Percentiles rank a stretch among this genome's conserved stretches.
Evolutionary conservation across 768 basidiomycete genomes (phyloP).

Genomic region (Lactifluus subvellereus): DNA sequence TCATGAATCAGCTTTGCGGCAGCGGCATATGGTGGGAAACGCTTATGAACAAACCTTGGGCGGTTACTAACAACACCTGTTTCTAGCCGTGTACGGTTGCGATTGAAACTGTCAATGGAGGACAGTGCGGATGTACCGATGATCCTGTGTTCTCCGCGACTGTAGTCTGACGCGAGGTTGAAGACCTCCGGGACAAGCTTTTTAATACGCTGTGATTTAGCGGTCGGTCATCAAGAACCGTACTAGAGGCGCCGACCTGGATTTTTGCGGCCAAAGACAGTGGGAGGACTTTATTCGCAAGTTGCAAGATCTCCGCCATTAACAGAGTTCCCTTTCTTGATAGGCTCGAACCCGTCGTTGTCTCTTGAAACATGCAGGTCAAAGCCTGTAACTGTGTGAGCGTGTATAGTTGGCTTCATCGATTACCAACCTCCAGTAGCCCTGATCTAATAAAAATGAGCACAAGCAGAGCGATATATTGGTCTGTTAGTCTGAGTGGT

Average conservation of each 20-base stretch:
- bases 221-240: not conserved
- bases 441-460: constrained; percentile 84
- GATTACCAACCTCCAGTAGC: constrained; percentile 65
- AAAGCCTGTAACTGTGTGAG: constrained; percentile 53
- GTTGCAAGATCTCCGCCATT: constrained; percentile 84
- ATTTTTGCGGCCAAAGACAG: constrained; percentile 74
- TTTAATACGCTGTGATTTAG: constrained; percentile 1
- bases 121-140: constrained; percentile 80
- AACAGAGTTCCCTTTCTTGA: constrained; percentile 86
- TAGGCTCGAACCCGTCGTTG: constrained; percentile 61
- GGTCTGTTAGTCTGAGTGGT: constrained; percentile 80
- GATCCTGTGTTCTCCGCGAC: constrained; percentile 69
- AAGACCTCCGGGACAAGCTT: constrained; percentile 85
- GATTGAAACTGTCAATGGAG: constrained; percentile 87
- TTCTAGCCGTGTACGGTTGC: constrained; percentile 72
- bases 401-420: not conserved
- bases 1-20: not conserved
- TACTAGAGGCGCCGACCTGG: constrained; percentile 47
- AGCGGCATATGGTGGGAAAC: not conserved
- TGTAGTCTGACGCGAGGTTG: constrained; percentile 74
- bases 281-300: constrained; percentile 84
- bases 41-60: constrained; percentile 44
- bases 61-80: constrained; percentile 45
- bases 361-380: constrained; percentile 78
- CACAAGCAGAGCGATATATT: constrained; percentile 83